Evolutionary conservation across 208 protist genomes (phyloP).

Genomic region (Trypanosoma theileri): DNA sequence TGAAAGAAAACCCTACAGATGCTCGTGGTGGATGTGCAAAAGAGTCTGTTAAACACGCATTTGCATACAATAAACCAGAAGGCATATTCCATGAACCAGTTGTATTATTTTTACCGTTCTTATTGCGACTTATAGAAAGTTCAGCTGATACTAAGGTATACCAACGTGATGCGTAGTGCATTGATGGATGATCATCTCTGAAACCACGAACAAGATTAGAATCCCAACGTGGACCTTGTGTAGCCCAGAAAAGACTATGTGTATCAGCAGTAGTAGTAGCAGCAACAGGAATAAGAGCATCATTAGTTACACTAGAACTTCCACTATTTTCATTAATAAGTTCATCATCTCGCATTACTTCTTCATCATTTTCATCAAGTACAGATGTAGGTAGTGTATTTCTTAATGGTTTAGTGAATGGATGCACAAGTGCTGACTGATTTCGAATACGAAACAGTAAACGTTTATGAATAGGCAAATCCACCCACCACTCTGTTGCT

Average conservation of each 20-base stretch:
- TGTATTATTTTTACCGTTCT: background rate
- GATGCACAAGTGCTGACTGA: constrained; percentile 36
- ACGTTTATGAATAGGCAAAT: constrained; percentile 32
- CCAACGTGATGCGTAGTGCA: constrained; percentile 58
- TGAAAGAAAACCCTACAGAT: constrained; percentile 62
- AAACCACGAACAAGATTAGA: constrained; percentile 56
- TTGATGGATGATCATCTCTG: constrained; percentile 40
- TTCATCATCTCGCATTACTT: too few species aligned
- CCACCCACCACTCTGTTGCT: constrained; percentile 37
- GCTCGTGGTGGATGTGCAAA: constrained; percentile 41
- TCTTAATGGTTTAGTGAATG: constrained; percentile 14
- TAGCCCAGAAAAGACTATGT: constrained; percentile 69
- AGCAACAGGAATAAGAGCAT: background rate
- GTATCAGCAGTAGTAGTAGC: background rate
- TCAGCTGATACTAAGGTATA: constrained; percentile 54
- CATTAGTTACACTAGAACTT: too few species aligned
- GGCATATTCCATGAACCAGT: constrained; percentile 9
- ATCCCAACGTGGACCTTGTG: constrained; percentile 60
- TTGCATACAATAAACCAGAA: constrained; percentile 41
- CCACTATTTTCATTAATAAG: too few species aligned
- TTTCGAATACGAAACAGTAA: constrained; percentile 45
- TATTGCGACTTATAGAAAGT: constrained; percentile 18
- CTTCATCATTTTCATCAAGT: background rate
- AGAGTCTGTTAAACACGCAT: constrained; percentile 57
- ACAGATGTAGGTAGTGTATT: constrained; percentile 14